Percentiles rank a stretch among this genome's conserved stretches.
phyloP scores from a whole-genome alignment of 2,329 filamentous ascomycete genomes.

The Ophiosphaerella herpotricha region DNA sequence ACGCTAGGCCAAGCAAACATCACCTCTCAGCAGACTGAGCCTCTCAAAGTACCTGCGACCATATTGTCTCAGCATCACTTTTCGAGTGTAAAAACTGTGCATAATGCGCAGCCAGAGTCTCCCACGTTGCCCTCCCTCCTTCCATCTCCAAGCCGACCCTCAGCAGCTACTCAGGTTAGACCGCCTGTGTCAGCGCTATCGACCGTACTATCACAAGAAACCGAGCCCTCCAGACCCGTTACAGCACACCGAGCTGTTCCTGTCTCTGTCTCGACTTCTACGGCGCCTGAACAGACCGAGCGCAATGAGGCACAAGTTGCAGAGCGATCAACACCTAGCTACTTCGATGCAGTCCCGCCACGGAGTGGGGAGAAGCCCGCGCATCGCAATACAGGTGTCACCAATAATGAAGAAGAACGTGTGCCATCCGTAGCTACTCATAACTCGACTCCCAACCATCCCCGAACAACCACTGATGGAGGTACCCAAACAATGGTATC shows the following conservation, averaged over 20 bases:
- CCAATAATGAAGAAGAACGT: conserved; percentile 19
- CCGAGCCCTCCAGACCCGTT: conserved; percentile 36
- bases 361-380: conserved; percentile 47
- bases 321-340: conserved; percentile 41
- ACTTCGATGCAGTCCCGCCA: conserved; percentile 52
- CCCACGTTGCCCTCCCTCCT: conserved; percentile 40
- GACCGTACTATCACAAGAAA: conserved; percentile 31
- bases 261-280: conserved; percentile 10
- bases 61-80: conserved; percentile 18
- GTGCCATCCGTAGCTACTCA: conserved; percentile 29
- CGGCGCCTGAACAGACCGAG: conserved; percentile 20
- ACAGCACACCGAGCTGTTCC: conserved; percentile 34
- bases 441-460: conserved; percentile 29
- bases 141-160: conserved; percentile 37
- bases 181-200: conserved; percentile 29
- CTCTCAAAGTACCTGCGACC: conserved; percentile 17
- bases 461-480: conserved; percentile 61
- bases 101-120: conserved; percentile 41
- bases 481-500: conserved; percentile 83
- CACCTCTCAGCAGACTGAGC: conserved; percentile 35
- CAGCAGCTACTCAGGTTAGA: conserved; percentile 31
- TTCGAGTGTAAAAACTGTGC: conserved; percentile 35
- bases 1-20: conserved; percentile 25
- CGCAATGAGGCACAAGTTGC: conserved; percentile 17
- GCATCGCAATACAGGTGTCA: conserved; percentile 3